Evolutionary conservation across 2,329 filamentous ascomycete genomes (phyloP), one percentile per base, ranked within the genome.

Genomic region (Fusarium tuaranense): DNA sequence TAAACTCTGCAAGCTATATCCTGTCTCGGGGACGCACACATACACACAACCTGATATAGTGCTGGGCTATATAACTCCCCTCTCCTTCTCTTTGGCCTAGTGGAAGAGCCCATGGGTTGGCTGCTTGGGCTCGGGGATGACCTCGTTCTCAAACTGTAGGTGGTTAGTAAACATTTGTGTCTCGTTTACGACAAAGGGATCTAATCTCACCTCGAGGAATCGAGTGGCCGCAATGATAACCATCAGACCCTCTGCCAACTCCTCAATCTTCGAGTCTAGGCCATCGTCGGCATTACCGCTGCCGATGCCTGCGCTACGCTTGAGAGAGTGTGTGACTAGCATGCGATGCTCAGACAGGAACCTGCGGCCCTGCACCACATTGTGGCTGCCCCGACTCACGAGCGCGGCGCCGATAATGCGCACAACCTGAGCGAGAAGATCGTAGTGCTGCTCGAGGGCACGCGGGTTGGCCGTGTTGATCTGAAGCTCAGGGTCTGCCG

Each of bases 401-500:
- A 98, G 91, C 1, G 94, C 93, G 5, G 94, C 93, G 59, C 93
- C 93, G 67, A 99, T 89, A 69, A 99, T 92, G 62, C 95, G 92
- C 41, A 97, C 88, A 10, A 98, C 89, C 65, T 93, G 91, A 41
- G 94, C 90, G 18, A 99, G 90, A 8, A 99, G 88, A 58, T 92
- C 89, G 83, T 97, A 98, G 84, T 97, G 97, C 79, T 92, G 92
- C 73, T 92, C 90, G 22, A 98, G 88, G 5, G 94, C 93, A 68
- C 89, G 87, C 5, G 90, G 86, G 76, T 95, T 92, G 65, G 92
- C 88, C 65, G 92, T 89, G 76, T 94, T 91, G 83, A 95, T 91
- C 70, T 97, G 95, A 65, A 99, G 91, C 82, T 99, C 97, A 1
- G 97, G 97, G 81, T 99, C 97, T 14, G 94, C 93, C 10, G 92